Percentiles rank a stretch among this genome's conserved stretches.
phyloP scores from a whole-genome alignment of 2,329 filamentous ascomycete genomes.

The Diaporthe sp. region DNA sequence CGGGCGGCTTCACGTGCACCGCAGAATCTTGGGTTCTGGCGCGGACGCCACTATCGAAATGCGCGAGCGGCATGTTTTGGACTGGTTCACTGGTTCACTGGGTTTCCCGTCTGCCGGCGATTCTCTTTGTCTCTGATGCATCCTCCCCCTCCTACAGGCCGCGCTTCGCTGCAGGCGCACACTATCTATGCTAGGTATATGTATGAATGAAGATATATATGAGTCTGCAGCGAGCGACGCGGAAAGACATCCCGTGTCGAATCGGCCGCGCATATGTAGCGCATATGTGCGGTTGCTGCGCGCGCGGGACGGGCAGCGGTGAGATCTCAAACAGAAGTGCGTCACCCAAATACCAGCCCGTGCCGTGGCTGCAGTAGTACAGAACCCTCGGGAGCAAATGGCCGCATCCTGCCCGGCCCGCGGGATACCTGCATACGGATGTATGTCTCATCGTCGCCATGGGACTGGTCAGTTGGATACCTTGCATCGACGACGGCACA shows the following conservation, averaged over 20 bases:
- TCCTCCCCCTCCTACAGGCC: too few species aligned
- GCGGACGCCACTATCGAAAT: conserved; percentile 25
- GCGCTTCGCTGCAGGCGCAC: neutral
- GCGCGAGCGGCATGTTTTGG: neutral
- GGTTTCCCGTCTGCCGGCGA: too few species aligned
- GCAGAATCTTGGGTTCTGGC: conserved; percentile 4
- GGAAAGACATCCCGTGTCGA: conserved; percentile 5
- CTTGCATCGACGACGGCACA: neutral
- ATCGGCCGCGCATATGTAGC: neutral
- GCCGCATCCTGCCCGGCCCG: conserved; percentile 18
- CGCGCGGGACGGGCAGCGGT: conserved; percentile 20
- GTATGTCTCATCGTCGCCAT: neutral
- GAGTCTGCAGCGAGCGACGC: neutral
- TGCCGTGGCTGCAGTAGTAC: conserved; percentile 25
- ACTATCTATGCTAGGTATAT: neutral
- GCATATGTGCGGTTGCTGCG: too few species aligned
- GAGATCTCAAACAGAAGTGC: conserved; percentile 19
- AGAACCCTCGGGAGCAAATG: conserved; percentile 5
- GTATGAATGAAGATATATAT: neutral
- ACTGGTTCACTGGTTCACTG: neutral
- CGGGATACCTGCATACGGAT: conserved; percentile 1
- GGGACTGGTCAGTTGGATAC: conserved; percentile 12
- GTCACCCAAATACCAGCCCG: conserved; percentile 23
- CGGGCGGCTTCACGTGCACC: conserved; percentile 21
- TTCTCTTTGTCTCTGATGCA: conserved; percentile 4